Percentiles rank a stretch among this genome's conserved stretches.
Evolutionary conservation across 2,329 filamentous ascomycete genomes (phyloP).

Genomic region (Aureobasidium zeae): DNA sequence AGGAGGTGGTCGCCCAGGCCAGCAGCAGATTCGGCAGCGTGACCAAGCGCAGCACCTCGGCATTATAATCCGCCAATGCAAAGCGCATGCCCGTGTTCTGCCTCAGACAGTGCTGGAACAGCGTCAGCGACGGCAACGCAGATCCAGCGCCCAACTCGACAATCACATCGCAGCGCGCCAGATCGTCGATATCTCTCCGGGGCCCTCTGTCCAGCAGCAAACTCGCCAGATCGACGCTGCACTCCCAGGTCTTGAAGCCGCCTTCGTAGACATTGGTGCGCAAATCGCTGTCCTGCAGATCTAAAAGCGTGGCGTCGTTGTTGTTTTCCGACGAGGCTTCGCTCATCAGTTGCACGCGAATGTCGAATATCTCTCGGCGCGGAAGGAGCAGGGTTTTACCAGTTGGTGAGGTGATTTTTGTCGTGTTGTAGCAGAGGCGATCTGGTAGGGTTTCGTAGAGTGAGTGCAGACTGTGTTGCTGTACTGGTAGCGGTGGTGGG

Average conservation of each 20-base stretch:
- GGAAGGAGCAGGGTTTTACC: slow-evolving; percentile 50
- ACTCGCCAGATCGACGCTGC: slow-evolving; percentile 68
- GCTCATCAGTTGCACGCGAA: slow-evolving; percentile 72
- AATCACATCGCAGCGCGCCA: slow-evolving; percentile 40
- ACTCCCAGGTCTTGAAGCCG: slow-evolving; percentile 86
- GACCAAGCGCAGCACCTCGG: slow-evolving; percentile 65
- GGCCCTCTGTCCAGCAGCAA: slow-evolving; percentile 45
- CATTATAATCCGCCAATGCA: slow-evolving; percentile 70
- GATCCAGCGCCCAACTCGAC: slow-evolving; percentile 67
- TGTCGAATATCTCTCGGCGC: slow-evolving; percentile 71
- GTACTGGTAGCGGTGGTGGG: slow-evolving; percentile 19
- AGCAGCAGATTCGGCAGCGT: slow-evolving; percentile 71
- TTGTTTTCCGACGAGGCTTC: slow-evolving; percentile 39
- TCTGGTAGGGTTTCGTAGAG: slow-evolving; percentile 49
- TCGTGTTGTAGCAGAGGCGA: slow-evolving; percentile 59
- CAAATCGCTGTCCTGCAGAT: slow-evolving; percentile 61
- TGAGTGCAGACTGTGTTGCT: slow-evolving; percentile 35
- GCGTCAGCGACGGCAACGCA: slow-evolving; percentile 60
- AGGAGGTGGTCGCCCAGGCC: slow-evolving; percentile 42
- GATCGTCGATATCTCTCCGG: slow-evolving; percentile 41
- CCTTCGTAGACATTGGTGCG: slow-evolving; percentile 77
- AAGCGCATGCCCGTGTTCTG: slow-evolving; percentile 47
- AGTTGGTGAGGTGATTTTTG: slow-evolving; percentile 53
- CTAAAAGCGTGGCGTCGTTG: slow-evolving; percentile 47
- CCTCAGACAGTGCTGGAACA: slow-evolving; percentile 55